Base-by-base conservation (phyloP, 805 yeast genomes). In the Starmerella bombi region DNA sequence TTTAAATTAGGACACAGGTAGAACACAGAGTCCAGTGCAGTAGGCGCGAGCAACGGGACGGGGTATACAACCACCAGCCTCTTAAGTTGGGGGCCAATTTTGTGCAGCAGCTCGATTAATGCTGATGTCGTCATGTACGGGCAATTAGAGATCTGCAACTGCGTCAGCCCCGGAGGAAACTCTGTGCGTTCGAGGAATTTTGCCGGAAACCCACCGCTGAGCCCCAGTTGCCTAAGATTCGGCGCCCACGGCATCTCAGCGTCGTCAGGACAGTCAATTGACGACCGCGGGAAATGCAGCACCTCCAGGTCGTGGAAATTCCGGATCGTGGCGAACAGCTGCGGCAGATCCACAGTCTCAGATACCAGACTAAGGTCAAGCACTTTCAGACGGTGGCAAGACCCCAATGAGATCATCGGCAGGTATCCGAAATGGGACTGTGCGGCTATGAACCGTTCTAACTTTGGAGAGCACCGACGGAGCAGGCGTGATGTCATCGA, bases 341-440 rank as follows among this genome's bases (percentile, higher is more conserved):
- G 91, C 36, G 75, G 71, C 37, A 91, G 64, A 49, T 85, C 86
- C 5, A 91, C 80, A 0, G 93, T 82, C 59, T 86, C 97, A 3
- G 94, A 80, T 3, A 88, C 96, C 19, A 85, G 64, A 10, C 94
- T 73, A 44, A 88, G 61, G 56, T 88, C 96, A 28, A 88, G 63
- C 2, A 74, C 70, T 46, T 66, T 66, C 42, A 88, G 62, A 22
- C 69, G 66, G 18, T 62, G 62, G 57, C 98, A 91, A 32, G 76
- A 65, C 43, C 81, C 71, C 34, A 91, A 65, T 37, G 93, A 76
- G n/a, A 83, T 71, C 49, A 88, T 62, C 1, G 97, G 96, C 2
- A 93, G 80, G 37, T 76, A 70, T 0, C 98, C 98, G 64, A 91
- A 88, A 62, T 93, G 80, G 25, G 96, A 78, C 56, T 88, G 97